These are phyloP conservation scores for Aleurites moluccanus DNA, from an alignment of 441 rosid genomes.

Conservation along the genomic window DNA sequence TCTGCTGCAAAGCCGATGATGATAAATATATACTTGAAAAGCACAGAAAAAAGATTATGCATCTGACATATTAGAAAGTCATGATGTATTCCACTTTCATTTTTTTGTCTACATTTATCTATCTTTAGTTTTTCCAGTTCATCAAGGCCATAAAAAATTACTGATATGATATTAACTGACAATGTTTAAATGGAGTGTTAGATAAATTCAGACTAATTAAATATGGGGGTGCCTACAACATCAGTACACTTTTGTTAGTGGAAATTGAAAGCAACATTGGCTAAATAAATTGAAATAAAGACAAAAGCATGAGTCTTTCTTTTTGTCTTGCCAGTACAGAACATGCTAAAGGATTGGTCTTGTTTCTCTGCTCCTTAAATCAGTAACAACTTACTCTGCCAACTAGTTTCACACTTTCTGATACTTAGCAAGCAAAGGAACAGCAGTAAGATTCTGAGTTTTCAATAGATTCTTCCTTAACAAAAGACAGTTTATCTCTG, in stretches of 20 bases:
- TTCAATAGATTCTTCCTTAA: not conserved
- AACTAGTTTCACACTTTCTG: not conserved
- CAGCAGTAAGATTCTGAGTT: not conserved
- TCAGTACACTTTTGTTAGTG: slow-evolving; percentile 26
- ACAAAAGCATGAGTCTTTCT: slow-evolving; percentile 30
- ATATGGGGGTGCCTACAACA: not conserved
- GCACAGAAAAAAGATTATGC: slow-evolving; percentile 12
- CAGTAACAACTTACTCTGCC: slow-evolving; percentile 2
- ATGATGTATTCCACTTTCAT: slow-evolving; percentile 15
- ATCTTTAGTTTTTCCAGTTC: not conserved
- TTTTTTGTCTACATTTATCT: not conserved
- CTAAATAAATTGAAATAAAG: slow-evolving; percentile 14
- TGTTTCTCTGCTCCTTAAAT: slow-evolving; percentile 23
- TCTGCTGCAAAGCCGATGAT: too few species aligned
- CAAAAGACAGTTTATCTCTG: not conserved
- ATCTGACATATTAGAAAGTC: slow-evolving; percentile 20
- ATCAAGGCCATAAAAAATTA: not conserved
- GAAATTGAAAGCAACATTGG: slow-evolving; percentile 35
- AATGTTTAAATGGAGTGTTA: not conserved
- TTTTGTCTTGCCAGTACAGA: slow-evolving; percentile 31
- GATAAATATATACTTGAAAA: slow-evolving; percentile 10
- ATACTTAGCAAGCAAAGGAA: slow-evolving; percentile 6
- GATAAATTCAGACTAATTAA: not conserved
- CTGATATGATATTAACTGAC: not conserved
- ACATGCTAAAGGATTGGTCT: slow-evolving; percentile 23